Evolutionary conservation across 306 rosid genomes (phyloP).

Genomic region (Prunus padus): DNA sequence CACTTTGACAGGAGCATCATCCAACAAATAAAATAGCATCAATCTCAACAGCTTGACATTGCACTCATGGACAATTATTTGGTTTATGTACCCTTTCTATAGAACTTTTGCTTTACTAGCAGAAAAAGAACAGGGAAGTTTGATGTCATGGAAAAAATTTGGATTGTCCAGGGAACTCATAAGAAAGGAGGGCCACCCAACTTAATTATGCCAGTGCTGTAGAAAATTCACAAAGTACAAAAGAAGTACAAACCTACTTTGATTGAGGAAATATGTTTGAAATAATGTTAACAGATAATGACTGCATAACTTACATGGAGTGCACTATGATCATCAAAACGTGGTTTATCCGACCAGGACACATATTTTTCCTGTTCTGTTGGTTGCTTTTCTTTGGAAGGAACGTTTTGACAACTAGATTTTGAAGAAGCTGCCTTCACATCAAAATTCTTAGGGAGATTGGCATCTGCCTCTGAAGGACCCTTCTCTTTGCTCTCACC

Average conservation of each 20-base stretch:
- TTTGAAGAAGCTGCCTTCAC: conserved; percentile 36
- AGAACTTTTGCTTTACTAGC: not conserved
- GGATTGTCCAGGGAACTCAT: not conserved
- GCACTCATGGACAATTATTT: not conserved
- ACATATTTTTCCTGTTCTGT: conserved; percentile 28
- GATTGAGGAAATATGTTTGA: not conserved
- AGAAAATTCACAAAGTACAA: not conserved
- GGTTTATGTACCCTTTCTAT: not conserved
- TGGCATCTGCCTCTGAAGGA: conserved; percentile 26
- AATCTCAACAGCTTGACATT: not conserved
- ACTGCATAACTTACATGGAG: not conserved
- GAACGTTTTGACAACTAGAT: conserved; percentile 30
- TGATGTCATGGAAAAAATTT: not conserved
- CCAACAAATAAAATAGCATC: not conserved
- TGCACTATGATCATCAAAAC: conserved; percentile 24
- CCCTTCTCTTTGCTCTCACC: too few relatives aligned
- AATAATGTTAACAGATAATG: not conserved
- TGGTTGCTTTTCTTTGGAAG: conserved; percentile 33
- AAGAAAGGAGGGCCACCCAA: not conserved
- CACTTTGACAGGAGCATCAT: not conserved
- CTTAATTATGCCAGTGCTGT: not conserved
- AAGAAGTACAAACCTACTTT: not conserved
- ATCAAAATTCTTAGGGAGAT: conserved; percentile 38
- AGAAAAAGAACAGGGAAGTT: not conserved
- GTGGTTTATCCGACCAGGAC: conserved; percentile 39